phyloP scores from a whole-genome alignment of 1,284 basidiomycete genomes.

The Neotropicomus parvogracilis region DNA sequence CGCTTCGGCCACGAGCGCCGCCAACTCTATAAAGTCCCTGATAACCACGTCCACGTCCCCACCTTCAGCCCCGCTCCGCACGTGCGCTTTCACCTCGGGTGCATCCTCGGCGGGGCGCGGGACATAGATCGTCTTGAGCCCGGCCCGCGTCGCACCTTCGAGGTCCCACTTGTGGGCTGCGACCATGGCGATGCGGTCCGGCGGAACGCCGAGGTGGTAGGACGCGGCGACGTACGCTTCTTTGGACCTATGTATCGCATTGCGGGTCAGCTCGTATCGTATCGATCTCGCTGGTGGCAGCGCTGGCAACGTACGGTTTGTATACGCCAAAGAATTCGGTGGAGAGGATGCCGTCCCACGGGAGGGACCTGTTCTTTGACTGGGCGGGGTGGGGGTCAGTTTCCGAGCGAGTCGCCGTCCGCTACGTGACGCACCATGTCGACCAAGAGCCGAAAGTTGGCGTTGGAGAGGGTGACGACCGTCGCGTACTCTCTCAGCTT shows the following conservation, averaged over 20 bases:
- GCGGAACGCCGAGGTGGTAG: slow-evolving; percentile 48
- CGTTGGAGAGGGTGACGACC: slow-evolving; percentile 58
- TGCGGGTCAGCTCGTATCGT: too few relatives aligned
- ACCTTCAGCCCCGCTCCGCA: slow-evolving; percentile 43
- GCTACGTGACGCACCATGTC: slow-evolving; percentile 46
- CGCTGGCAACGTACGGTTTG: slow-evolving; percentile 48
- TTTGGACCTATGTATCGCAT: slow-evolving; percentile 41
- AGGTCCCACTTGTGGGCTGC: slow-evolving; percentile 61
- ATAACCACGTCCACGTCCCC: slow-evolving; percentile 51
- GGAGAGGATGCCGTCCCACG: slow-evolving; percentile 62
- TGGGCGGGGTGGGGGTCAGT: slow-evolving; percentile 18
- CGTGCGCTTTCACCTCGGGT: slow-evolving; percentile 21
- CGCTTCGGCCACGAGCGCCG: slow-evolving; percentile 20
- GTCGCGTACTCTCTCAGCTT: slow-evolving; percentile 37
- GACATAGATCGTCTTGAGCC: slow-evolving; percentile 57
- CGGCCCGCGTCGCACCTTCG: slow-evolving; percentile 47
- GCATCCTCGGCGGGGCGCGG: slow-evolving; percentile 46
- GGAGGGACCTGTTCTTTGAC: slow-evolving; percentile 57
- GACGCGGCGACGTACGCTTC: slow-evolving; percentile 49
- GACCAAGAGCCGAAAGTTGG: slow-evolving; percentile 54
- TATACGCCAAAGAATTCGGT: slow-evolving; percentile 55
- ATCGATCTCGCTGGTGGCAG: too few relatives aligned
- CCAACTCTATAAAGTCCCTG: slow-evolving; percentile 42
- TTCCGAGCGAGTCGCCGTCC: too few relatives aligned
- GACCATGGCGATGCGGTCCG: slow-evolving; percentile 57